Conservation (phyloP, 805 yeast species). For the Sugiyamaella smithiae region DNA sequence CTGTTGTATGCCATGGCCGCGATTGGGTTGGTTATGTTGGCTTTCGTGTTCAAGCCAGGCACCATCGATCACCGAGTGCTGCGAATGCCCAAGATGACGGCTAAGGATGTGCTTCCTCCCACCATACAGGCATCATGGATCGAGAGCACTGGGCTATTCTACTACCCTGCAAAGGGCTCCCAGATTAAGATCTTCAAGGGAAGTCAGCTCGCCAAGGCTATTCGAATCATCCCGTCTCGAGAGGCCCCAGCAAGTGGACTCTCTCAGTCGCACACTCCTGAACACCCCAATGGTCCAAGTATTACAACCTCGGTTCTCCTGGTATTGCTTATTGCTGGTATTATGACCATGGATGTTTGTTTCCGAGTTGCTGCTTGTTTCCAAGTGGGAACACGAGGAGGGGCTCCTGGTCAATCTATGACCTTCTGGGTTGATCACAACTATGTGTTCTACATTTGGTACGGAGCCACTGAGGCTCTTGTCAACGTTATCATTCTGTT, state of each 20-base stretch:
- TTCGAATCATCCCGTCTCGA: conserved; percentile 60
- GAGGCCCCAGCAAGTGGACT: conserved; percentile 41
- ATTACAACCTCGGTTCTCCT: conserved; percentile 43
- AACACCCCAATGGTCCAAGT: conserved; percentile 31
- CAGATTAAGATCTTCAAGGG: conserved; percentile 38
- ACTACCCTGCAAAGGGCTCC: conserved; percentile 57
- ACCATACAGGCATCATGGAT: conserved; percentile 74
- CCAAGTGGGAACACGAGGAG: conserved; percentile 22
- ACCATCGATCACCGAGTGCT: conserved; percentile 40
- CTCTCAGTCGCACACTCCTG: conserved; percentile 48
- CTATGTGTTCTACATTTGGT: conserved; percentile 61
- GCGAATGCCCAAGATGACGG: conserved; percentile 18
- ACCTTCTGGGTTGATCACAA: conserved; percentile 38
- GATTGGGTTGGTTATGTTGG: conserved; percentile 45
- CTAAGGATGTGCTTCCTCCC: conserved; percentile 28
- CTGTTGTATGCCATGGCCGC: conserved; percentile 55
- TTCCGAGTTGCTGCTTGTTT: conserved; percentile 36
- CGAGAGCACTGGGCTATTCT: conserved; percentile 55
- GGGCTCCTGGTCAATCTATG: conserved; percentile 3
- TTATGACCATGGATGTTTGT: conserved; percentile 29
- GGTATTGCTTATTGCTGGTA: conserved; percentile 21
- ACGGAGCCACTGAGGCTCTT: conserved; percentile 65
- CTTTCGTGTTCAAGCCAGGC: conserved; percentile 58
- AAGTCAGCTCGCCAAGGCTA: conserved; percentile 45
- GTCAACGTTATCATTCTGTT: conserved; percentile 56